Percentiles rank a stretch among this genome's conserved stretches.
Evolutionary conservation across 176 grass and related monocot species (phyloP).

Genomic region (Poa pratensis): DNA sequence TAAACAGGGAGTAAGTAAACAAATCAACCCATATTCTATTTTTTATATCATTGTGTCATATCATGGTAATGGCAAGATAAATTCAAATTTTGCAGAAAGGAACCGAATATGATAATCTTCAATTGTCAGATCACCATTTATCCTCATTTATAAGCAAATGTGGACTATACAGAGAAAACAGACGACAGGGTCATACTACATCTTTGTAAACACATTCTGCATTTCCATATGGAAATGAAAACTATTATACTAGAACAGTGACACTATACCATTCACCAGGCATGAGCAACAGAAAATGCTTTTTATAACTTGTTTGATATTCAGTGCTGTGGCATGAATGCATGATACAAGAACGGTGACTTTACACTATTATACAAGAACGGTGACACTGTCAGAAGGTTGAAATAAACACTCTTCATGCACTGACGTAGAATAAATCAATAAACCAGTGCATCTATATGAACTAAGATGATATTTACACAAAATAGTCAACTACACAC

Average conservation of each 20-base stretch:
- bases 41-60: conserved; percentile 8
- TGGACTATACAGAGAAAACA: conserved; percentile 17
- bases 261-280: background rate
- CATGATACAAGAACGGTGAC: no score
- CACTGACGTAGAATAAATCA: conserved; percentile 16
- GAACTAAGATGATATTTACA: conserved; percentile 31
- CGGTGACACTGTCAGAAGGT: background rate
- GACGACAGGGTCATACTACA: background rate
- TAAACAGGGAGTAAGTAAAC: conserved; percentile 15
- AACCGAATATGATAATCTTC: background rate
- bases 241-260: conserved; percentile 13
- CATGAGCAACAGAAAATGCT: conserved; percentile 5
- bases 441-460: conserved; percentile 20
- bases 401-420: conserved; percentile 18
- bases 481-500: background rate
- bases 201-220: background rate
- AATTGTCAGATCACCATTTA: background rate
- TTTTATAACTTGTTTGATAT: background rate
- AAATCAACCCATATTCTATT: conserved; percentile 8
- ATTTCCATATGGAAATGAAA: conserved; percentile 30
- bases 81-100: conserved; percentile 18
- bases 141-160: conserved; percentile 1
- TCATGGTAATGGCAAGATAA: conserved; percentile 5
- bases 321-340: no score
- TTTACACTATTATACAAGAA: no score